phyloP scores from a whole-genome alignment of 495 filamentous ascomycete species.

The Penicillium argentinense region DNA sequence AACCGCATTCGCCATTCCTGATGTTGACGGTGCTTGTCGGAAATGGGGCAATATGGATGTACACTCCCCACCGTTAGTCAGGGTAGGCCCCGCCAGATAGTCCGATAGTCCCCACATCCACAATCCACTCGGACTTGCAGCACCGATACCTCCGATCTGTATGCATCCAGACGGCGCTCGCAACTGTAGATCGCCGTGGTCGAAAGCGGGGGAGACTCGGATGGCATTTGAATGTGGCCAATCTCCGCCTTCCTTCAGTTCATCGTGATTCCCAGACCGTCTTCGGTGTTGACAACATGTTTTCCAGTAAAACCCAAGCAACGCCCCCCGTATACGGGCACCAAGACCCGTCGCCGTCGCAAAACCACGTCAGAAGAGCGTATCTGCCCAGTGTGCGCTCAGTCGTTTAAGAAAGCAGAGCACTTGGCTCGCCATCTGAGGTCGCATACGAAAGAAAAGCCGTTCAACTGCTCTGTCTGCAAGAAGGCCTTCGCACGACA shows the following conservation, averaged over 20 bases:
- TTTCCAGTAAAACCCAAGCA: neutral
- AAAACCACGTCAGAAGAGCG: constrained; percentile 22
- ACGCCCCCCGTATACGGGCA: neutral
- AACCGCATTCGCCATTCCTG: constrained; percentile 22
- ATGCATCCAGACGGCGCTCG: neutral
- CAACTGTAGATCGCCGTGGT: neutral
- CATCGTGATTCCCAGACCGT: neutral
- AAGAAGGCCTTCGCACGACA: constrained; percentile 27
- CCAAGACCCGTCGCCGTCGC: constrained; percentile 10
- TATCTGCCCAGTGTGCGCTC: constrained; percentile 24
- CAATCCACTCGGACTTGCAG: neutral
- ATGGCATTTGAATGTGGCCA: neutral
- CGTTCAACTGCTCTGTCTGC: constrained; percentile 29
- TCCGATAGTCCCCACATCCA: constrained; percentile 6
- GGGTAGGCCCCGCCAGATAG: constrained; percentile 2
- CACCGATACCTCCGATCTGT: neutral
- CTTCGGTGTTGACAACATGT: neutral
- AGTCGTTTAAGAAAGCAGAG: constrained; percentile 30
- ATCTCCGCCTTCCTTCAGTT: neutral
- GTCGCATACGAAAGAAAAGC: constrained; percentile 36
- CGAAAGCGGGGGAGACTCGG: neutral
- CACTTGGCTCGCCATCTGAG: constrained; percentile 34
- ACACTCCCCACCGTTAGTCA: no score
- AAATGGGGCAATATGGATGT: no score
- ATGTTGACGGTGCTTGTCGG: neutral